These are phyloP conservation scores for Scenedesmus sp. DNA, from an alignment of 163 green algal genomes.

Conservation along the genomic window DNA sequence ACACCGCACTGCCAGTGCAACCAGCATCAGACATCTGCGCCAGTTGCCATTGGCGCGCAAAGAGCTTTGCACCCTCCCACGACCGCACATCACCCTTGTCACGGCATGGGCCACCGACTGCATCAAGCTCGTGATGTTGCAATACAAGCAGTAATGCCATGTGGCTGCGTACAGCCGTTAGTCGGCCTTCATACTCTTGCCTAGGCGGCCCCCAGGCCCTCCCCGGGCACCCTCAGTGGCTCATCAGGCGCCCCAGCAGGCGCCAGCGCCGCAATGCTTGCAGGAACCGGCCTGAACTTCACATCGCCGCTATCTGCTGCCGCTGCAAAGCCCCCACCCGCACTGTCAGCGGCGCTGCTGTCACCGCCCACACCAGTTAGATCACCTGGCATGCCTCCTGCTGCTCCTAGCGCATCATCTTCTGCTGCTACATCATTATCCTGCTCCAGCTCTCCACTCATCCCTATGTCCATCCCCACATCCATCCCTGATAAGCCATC, in stretches of 20 bases:
- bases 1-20: too few relatives aligned
- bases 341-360: not conserved
- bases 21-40: too few relatives aligned
- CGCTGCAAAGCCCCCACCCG: not conserved
- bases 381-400: conserved; percentile 38
- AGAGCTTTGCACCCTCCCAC: too few relatives aligned
- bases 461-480: not conserved
- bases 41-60: too few relatives aligned
- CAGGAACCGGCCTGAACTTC: conserved; percentile 5
- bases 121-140: too few relatives aligned
- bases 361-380: conserved; percentile 13
- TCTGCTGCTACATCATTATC: not conserved
- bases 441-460: not conserved
- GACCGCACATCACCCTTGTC: too few relatives aligned
- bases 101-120: too few relatives aligned
- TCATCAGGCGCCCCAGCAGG: conserved; percentile 10
- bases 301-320: not conserved
- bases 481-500: not conserved
- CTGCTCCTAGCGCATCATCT: conserved; percentile 21
- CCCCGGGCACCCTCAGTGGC: conserved; percentile 9
- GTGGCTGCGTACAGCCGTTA: not conserved
- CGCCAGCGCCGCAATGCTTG: conserved; percentile 26
- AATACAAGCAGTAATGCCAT: not conserved
- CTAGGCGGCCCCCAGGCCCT: not conserved
- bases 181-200: not conserved